phyloP scores from a whole-genome alignment of 1,284 basidiomycete species.

The Tilletia caries region DNA sequence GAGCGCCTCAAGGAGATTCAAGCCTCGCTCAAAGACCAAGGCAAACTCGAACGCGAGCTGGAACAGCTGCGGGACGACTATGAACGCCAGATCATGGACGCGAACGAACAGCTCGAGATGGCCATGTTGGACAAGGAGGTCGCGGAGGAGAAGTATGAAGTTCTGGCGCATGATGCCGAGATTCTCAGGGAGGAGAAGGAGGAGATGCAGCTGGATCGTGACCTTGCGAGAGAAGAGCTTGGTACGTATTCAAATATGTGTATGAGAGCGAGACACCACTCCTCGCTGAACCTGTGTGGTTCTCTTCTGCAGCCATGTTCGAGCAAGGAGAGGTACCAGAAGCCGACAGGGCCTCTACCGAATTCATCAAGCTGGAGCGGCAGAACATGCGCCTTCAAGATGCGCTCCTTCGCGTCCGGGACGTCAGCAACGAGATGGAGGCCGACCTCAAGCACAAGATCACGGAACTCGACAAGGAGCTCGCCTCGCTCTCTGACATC shows the following conservation, averaged over 20 bases:
- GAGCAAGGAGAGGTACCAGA: constrained; percentile 20
- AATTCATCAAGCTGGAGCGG: constrained; percentile 78
- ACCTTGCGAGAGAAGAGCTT: constrained; percentile 37
- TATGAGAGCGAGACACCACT: neutral
- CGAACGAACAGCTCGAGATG: constrained; percentile 89
- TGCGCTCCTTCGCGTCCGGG: constrained; percentile 79
- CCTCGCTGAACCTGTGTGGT: neutral
- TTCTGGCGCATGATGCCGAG: constrained; percentile 72
- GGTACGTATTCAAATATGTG: neutral
- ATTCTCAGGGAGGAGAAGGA: constrained; percentile 73
- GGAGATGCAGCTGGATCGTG: constrained; percentile 78
- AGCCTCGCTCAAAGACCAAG: constrained; percentile 36
- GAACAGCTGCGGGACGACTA: constrained; percentile 41
- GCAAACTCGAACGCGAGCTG: constrained; percentile 44
- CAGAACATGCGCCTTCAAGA: constrained; percentile 94
- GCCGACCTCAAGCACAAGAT: constrained; percentile 77
- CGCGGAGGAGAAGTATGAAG: constrained; percentile 86
- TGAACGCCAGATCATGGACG: constrained; percentile 66
- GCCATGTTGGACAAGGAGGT: constrained; percentile 92
- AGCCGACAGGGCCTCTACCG: constrained; percentile 24
- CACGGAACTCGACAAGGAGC: constrained; percentile 82
- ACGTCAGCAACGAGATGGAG: constrained; percentile 81
- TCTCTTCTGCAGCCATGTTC: constrained; percentile 10
- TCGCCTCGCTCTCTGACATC: constrained; percentile 52
- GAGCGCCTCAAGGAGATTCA: constrained; percentile 34